phyloP scores from a whole-genome alignment of 1,139 yeast genomes.

The Kurtzmaniella quercitrusa region DNA sequence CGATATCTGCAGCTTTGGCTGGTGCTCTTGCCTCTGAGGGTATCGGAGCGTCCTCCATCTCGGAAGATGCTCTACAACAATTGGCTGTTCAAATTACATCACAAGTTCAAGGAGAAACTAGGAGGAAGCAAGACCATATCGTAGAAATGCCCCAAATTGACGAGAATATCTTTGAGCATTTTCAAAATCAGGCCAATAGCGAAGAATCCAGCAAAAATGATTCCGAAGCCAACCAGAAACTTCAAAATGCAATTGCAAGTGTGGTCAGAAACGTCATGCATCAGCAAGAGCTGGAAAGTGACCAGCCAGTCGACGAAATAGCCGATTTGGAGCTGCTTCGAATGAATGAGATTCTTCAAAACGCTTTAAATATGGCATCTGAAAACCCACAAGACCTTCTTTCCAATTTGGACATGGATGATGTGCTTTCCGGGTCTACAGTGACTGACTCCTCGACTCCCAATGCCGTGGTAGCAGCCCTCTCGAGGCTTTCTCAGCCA shows the following conservation, averaged over 20 bases:
- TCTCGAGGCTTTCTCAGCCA: constrained; percentile 9
- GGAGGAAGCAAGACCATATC: constrained; percentile 10
- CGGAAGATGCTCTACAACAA: constrained; percentile 26
- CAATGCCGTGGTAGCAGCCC: constrained; percentile 11
- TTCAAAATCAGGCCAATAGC: constrained; percentile 32
- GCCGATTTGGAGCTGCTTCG: constrained; percentile 49
- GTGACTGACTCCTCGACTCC: background rate
- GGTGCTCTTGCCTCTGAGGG: constrained; percentile 4
- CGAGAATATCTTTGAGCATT: constrained; percentile 35
- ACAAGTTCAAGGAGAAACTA: constrained; percentile 29
- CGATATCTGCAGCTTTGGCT: background rate
- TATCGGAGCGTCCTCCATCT: constrained; percentile 6
- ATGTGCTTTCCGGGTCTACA: constrained; percentile 7
- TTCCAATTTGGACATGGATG: constrained; percentile 42
- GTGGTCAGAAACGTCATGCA: constrained; percentile 21
- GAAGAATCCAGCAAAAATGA: constrained; percentile 13
- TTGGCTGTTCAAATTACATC: constrained; percentile 31
- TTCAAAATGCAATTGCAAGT: constrained; percentile 24
- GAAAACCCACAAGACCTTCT: constrained; percentile 57
- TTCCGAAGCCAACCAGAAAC: constrained; percentile 8
- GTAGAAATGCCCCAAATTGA: constrained; percentile 32
- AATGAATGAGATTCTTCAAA: constrained; percentile 66
- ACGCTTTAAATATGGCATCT: constrained; percentile 70
- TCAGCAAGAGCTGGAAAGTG: background rate
- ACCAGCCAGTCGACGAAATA: constrained; percentile 21